Conservation (phyloP, 768 basidiomycete species). For the Podaxis sp. region DNA sequence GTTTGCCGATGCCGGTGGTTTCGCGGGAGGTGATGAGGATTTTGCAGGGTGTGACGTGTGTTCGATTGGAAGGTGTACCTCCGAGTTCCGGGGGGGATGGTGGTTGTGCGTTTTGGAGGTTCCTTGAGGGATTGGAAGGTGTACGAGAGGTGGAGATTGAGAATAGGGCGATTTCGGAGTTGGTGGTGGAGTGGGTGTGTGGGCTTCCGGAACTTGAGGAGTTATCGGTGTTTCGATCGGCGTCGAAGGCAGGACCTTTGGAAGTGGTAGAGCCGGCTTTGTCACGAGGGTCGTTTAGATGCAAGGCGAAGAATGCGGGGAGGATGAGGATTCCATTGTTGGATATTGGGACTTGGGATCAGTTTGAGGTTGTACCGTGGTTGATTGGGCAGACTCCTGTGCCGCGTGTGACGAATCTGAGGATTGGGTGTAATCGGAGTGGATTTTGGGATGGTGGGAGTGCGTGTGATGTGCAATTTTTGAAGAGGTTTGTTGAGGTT, state of each 20-base stretch:
- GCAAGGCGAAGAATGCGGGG: neutral
- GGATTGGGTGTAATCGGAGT: neutral
- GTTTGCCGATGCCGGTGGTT: neutral
- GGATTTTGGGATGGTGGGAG: neutral
- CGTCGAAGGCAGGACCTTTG: neutral
- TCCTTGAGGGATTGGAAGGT: neutral
- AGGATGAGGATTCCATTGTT: neutral
- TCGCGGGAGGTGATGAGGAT: neutral
- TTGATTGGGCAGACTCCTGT: neutral
- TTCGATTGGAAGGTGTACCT: neutral
- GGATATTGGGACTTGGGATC: neutral
- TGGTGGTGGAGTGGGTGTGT: constrained; percentile 3
- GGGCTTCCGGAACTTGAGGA: constrained; percentile 7
- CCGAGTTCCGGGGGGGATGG: neutral
- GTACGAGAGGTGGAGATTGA: neutral
- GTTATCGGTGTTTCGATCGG: neutral
- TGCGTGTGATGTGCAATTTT: neutral
- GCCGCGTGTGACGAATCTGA: neutral
- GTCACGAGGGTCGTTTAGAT: neutral
- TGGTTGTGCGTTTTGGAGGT: neutral
- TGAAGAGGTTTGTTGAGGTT: constrained; percentile 3
- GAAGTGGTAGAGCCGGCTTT: neutral
- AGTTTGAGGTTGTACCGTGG: constrained; percentile 4
- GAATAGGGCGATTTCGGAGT: neutral
- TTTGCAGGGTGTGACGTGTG: neutral